These are phyloP conservation scores for Beauveria caledonica DNA, from an alignment of 2,329 filamentous ascomycete genomes.

Conservation along the genomic window DNA sequence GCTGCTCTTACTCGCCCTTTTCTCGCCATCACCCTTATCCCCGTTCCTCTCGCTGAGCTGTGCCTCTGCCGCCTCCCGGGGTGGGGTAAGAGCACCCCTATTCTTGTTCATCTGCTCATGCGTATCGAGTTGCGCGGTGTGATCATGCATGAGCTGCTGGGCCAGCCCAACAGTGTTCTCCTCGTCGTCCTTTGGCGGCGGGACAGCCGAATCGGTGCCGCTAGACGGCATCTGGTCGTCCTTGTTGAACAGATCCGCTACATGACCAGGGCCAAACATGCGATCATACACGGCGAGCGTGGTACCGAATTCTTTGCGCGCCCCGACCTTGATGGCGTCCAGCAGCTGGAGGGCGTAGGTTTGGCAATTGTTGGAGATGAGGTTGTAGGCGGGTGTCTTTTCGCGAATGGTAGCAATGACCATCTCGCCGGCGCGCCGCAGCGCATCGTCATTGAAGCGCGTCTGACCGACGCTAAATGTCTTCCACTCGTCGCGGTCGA, in stretches of 20 bases:
- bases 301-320: slow-evolving; percentile 43
- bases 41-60: neutral
- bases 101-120: slow-evolving; percentile 24
- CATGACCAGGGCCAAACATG: slow-evolving; percentile 39
- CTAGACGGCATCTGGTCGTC: slow-evolving; percentile 15
- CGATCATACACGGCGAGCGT: slow-evolving; percentile 45
- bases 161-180: slow-evolving; percentile 38
- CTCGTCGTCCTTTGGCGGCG: slow-evolving; percentile 15
- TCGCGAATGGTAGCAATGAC: slow-evolving; percentile 44
- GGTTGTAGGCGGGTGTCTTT: slow-evolving; percentile 43
- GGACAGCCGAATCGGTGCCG: slow-evolving; percentile 13
- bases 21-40: neutral
- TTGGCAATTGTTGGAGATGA: slow-evolving; percentile 54
- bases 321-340: slow-evolving; percentile 44
- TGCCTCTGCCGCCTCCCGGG: neutral
- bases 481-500: slow-evolving; percentile 39
- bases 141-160: slow-evolving; percentile 44
- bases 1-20: slow-evolving; percentile 1
- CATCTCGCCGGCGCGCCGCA: slow-evolving; percentile 41
- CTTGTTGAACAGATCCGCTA: slow-evolving; percentile 42
- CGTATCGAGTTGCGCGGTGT: slow-evolving; percentile 43
- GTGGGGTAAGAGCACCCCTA: slow-evolving; percentile 15
- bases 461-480: slow-evolving; percentile 45
- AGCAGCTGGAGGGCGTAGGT: slow-evolving; percentile 46
- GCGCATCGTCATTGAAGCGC: slow-evolving; percentile 45